A percentile compares a stretch with the other conserved stretches of the same genome.
Evolutionary conservation across 176 grass and related monocot species (phyloP).

Genomic region (Juncus inflexus): DNA sequence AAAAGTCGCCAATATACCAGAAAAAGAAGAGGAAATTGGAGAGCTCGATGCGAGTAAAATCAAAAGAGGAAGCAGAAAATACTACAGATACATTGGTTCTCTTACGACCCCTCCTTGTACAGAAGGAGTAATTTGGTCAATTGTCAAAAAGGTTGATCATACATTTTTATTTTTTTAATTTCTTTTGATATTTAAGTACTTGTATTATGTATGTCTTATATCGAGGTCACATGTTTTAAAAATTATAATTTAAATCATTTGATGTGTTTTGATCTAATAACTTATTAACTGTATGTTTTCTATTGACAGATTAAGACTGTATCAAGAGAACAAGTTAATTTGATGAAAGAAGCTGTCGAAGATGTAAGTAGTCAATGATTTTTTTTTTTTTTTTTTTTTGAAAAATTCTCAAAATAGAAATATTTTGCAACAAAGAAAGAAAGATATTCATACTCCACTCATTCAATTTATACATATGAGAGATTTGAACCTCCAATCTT

Average conservation of each 20-base stretch:
- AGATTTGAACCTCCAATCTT: too few relatives aligned
- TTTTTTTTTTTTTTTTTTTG: neutral
- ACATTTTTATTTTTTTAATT: neutral
- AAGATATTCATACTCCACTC: too few relatives aligned
- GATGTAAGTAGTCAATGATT: constrained; percentile 3
- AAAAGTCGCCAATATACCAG: constrained; percentile 20
- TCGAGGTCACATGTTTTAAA: too few relatives aligned
- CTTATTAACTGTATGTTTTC: neutral
- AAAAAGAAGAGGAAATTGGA: constrained; percentile 36
- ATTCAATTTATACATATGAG: too few relatives aligned
- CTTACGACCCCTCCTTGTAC: constrained; percentile 66
- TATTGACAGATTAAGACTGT: constrained; percentile 9
- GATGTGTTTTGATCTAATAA: too few relatives aligned
- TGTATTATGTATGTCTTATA: neutral
- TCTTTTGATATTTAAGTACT: neutral
- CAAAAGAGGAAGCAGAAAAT: constrained; percentile 32
- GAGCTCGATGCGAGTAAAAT: constrained; percentile 30
- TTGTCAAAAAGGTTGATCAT: constrained; percentile 40
- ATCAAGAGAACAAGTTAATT: neutral
- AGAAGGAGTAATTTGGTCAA: constrained; percentile 72
- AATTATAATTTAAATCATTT: too few relatives aligned
- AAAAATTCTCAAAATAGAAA: too few relatives aligned
- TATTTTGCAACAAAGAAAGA: too few relatives aligned
- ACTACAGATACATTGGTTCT: constrained; percentile 74
- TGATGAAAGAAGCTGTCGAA: constrained; percentile 1